phyloP scores from a whole-genome alignment of 257 asterid species.

The Solanum ossicruentum region DNA sequence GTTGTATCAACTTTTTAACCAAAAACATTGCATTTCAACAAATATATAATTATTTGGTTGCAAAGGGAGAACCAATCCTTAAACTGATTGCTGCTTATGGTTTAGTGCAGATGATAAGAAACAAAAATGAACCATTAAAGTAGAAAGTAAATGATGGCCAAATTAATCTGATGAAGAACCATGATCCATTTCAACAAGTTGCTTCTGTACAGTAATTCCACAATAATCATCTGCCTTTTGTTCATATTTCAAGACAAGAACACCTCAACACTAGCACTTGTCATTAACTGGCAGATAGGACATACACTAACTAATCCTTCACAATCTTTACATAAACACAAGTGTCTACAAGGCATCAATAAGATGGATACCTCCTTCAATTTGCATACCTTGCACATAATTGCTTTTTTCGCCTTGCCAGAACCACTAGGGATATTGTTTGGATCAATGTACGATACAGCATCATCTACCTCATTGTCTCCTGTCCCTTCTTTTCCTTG shows the following conservation, averaged over 20 bases:
- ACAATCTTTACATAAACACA: slow-evolving; percentile 79
- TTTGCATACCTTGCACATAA: slow-evolving; percentile 50
- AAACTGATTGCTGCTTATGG: neutral
- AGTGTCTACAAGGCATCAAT: slow-evolving; percentile 84
- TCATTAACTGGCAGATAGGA: slow-evolving; percentile 60
- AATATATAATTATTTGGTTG: neutral
- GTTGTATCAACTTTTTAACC: neutral
- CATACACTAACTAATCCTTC: slow-evolving; percentile 50
- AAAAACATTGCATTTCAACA: neutral
- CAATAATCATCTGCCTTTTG: neutral
- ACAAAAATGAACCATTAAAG: neutral
- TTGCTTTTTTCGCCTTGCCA: slow-evolving; percentile 8
- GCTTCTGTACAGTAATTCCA: neutral
- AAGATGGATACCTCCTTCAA: slow-evolving; percentile 48
- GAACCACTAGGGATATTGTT: slow-evolving; percentile 24
- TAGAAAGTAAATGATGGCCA: neutral
- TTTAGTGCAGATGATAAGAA: neutral
- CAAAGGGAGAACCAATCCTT: neutral
- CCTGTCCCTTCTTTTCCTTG: slow-evolving; percentile 58
- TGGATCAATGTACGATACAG: slow-evolving; percentile 51
- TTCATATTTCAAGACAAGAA: slow-evolving; percentile 37
- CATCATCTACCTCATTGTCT: slow-evolving; percentile 55
- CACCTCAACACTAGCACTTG: slow-evolving; percentile 55
- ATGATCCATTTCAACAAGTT: neutral
- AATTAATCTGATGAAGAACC: neutral